A percentile compares a stretch with the other conserved stretches of the same genome.
Conservation (phyloP, 495 filamentous ascomycete genomes). For the Xylaria castorea region DNA sequence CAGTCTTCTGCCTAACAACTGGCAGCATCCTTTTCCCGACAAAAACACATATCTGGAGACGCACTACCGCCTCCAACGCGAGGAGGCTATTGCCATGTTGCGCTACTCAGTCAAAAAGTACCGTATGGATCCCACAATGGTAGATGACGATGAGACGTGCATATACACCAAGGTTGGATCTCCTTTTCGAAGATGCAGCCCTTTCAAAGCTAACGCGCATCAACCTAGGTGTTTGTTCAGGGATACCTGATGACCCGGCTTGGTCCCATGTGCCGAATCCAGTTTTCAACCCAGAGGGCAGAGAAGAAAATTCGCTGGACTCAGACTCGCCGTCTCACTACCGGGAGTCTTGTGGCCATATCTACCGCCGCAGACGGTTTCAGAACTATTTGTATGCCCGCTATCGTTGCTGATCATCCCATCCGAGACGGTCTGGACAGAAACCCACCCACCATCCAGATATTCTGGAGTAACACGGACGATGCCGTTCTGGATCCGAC, state of each 20-base stretch:
- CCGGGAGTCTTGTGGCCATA: slow-evolving; percentile 74
- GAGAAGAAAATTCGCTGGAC: slow-evolving; percentile 77
- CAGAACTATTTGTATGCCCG: slow-evolving; percentile 69
- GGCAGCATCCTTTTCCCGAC: slow-evolving; percentile 47
- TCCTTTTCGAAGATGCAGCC: slow-evolving; percentile 1
- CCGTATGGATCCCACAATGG: slow-evolving; percentile 51
- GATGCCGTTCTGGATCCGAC: slow-evolving; percentile 72
- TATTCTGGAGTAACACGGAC: slow-evolving; percentile 69
- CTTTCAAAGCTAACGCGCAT: slow-evolving; percentile 16
- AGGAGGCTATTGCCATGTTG: slow-evolving; percentile 66
- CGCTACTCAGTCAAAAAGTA: slow-evolving; percentile 63
- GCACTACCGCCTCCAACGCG: slow-evolving; percentile 71
- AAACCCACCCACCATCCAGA: slow-evolving; percentile 75
- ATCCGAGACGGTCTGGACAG: slow-evolving; percentile 61
- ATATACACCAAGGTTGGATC: slow-evolving; percentile 76
- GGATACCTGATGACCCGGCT: slow-evolving; percentile 66
- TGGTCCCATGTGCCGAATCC: slow-evolving; percentile 70
- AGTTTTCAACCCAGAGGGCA: slow-evolving; percentile 72
- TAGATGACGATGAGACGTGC: slow-evolving; percentile 63
- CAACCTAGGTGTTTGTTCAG: slow-evolving; percentile 66
- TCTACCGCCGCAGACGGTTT: slow-evolving; percentile 71
- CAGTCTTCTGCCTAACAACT: slow-evolving; percentile 47
- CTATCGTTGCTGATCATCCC: slow-evolving; percentile 74
- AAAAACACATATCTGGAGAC: slow-evolving; percentile 63
- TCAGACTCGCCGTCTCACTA: slow-evolving; percentile 73